Percentiles rank a stretch among this genome's conserved stretches.
These are phyloP conservation scores for Xylaria acuta DNA, from an alignment of 495 filamentous ascomycete species.

Conservation along the genomic window DNA sequence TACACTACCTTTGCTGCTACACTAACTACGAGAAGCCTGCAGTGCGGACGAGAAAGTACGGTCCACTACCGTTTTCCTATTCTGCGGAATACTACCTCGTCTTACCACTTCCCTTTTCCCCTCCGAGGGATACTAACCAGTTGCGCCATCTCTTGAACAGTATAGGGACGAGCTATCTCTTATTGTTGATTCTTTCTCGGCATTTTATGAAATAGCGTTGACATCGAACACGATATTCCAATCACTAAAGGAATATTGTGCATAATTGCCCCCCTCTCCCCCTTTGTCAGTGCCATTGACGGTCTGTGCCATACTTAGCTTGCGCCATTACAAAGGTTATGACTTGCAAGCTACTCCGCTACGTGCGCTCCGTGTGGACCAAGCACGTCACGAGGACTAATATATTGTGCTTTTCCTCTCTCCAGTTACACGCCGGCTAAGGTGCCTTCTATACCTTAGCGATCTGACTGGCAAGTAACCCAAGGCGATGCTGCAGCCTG, in stretches of 20 bases:
- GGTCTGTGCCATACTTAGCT: background rate
- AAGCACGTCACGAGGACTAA: constrained; percentile 20
- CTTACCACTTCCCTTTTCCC: background rate
- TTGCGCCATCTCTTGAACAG: background rate
- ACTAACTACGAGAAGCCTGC: background rate
- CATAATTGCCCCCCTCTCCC: background rate
- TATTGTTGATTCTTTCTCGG: background rate
- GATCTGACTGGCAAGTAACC: constrained; percentile 11
- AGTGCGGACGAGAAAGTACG: background rate
- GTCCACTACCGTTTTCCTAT: background rate
- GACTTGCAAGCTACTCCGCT: background rate
- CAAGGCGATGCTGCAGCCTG: constrained; percentile 16
- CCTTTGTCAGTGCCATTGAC: background rate
- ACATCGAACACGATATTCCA: background rate
- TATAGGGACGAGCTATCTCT: background rate
- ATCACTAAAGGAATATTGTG: background rate
- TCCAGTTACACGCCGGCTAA: constrained; percentile 11
- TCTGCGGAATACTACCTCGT: constrained; percentile 8
- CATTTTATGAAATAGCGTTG: too few species aligned
- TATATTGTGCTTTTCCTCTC: constrained; percentile 15
- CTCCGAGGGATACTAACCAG: background rate
- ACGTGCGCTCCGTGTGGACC: background rate
- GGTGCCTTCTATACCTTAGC: constrained; percentile 4
- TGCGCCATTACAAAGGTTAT: background rate
- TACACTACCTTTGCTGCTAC: background rate